phyloP scores from a whole-genome alignment of 2,329 filamentous ascomycete genomes.

The Hypomyces perniciosus region DNA sequence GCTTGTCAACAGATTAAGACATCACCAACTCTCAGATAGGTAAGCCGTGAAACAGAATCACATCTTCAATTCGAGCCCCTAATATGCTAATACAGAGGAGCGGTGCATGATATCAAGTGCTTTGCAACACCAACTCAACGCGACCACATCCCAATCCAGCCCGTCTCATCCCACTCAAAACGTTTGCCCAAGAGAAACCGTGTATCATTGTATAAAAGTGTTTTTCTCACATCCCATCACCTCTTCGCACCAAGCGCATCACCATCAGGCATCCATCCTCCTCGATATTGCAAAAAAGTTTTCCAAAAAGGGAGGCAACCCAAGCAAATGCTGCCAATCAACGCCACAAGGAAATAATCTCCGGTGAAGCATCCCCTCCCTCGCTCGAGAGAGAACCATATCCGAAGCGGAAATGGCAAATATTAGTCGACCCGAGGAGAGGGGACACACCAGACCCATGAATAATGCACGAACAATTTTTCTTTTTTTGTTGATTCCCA shows the following conservation, averaged over 20 bases:
- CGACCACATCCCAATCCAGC: not conserved
- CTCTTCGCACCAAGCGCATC: not conserved
- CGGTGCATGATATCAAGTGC: not conserved
- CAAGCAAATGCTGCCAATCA: slow-evolving; percentile 14
- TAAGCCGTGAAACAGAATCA: not conserved
- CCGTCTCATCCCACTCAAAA: not conserved
- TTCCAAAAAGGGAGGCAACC: slow-evolving; percentile 5
- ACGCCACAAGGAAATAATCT: slow-evolving; percentile 8
- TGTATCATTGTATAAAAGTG: not conserved
- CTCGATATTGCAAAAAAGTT: not conserved
- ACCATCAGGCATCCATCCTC: not conserved
- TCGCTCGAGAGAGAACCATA: not conserved
- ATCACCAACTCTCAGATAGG: too few relatives aligned
- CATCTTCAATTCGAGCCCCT: not conserved
- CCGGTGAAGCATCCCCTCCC: slow-evolving; percentile 18
- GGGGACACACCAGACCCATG: not conserved
- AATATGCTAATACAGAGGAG: not conserved
- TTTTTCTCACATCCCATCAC: not conserved
- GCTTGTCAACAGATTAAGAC: too few relatives aligned
- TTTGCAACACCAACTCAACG: not conserved
- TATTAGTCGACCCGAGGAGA: slow-evolving; percentile 9
- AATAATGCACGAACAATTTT: slow-evolving; percentile 2
- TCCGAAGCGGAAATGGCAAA: slow-evolving; percentile 2
- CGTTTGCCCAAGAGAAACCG: not conserved
- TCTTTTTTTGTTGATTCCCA: not conserved